phyloP scores from a whole-genome alignment of 306 rosid species.

The Begonia masoniana region DNA sequence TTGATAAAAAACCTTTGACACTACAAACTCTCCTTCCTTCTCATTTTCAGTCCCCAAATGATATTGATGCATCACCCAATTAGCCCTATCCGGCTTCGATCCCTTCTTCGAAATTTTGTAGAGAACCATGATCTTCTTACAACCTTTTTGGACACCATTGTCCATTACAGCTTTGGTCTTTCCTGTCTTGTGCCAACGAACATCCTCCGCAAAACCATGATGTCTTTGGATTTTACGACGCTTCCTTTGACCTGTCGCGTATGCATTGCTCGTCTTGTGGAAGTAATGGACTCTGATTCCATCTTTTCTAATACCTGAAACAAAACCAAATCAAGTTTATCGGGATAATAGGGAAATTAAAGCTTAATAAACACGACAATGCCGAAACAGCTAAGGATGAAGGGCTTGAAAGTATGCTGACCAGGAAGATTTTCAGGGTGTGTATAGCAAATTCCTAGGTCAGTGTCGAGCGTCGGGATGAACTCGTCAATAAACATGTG shows the following conservation, averaged over 20 bases:
- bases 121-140: constrained; percentile 63
- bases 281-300: constrained; percentile 54
- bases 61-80: constrained; percentile 61
- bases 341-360: background rate
- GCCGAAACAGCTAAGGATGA: background rate
- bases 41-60: constrained; percentile 48
- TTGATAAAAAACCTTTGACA: constrained; percentile 52
- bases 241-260: constrained; percentile 47
- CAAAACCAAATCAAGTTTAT: background rate
- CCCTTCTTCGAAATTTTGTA: constrained; percentile 28
- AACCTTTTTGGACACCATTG: constrained; percentile 38
- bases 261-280: constrained; percentile 58
- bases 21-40: constrained; percentile 40
- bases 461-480: constrained; percentile 7
- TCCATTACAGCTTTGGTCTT: constrained; percentile 39
- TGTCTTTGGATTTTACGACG: constrained; percentile 45
- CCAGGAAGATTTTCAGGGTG: constrained; percentile 14
- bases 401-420: background rate
- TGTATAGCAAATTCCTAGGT: constrained; percentile 13
- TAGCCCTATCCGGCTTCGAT: constrained; percentile 44
- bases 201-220: constrained; percentile 32
- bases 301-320: constrained; percentile 48
- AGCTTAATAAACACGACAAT: background rate
- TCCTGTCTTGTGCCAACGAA: constrained; percentile 75
- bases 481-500: constrained; percentile 12